phyloP scores from a whole-genome alignment of 306 rosid species.

The Corylus americana region DNA sequence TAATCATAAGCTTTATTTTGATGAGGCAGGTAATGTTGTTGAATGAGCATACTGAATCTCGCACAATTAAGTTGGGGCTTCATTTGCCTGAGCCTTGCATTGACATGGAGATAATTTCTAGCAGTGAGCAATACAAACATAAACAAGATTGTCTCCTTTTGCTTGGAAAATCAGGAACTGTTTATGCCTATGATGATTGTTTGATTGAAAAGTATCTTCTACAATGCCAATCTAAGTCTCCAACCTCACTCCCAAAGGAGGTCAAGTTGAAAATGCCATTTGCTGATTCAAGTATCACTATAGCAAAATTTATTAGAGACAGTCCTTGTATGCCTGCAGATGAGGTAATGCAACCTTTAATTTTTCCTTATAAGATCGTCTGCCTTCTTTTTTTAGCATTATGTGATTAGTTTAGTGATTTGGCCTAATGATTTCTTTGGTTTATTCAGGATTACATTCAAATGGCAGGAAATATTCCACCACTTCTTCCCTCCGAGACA shows the following conservation, averaged over 20 bases:
- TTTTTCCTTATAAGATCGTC: not conserved
- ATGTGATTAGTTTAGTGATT: constrained; percentile 17
- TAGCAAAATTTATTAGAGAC: constrained; percentile 60
- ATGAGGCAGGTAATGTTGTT: constrained; percentile 66
- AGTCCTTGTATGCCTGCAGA: constrained; percentile 45
- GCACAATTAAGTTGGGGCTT: constrained; percentile 73
- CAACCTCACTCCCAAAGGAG: constrained; percentile 68
- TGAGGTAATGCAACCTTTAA: constrained; percentile 51
- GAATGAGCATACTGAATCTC: constrained; percentile 75
- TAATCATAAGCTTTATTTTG: not conserved
- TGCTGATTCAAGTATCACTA: constrained; percentile 64
- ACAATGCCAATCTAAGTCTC: constrained; percentile 68
- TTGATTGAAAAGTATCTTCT: constrained; percentile 68
- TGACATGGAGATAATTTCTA: constrained; percentile 72
- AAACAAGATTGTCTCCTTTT: constrained; percentile 61
- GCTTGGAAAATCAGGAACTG: constrained; percentile 74
- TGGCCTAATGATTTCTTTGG: constrained; percentile 26
- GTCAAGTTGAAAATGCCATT: constrained; percentile 73
- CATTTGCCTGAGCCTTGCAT: constrained; percentile 60
- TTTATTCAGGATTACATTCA: constrained; percentile 54
- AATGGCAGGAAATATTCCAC: constrained; percentile 58
- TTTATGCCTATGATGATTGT: constrained; percentile 70
- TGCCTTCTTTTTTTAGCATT: constrained; percentile 4
- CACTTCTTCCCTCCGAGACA: constrained; percentile 53
- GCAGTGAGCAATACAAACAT: constrained; percentile 68